phyloP scores from a whole-genome alignment of 768 basidiomycete genomes.

The Amanita muscaria region DNA sequence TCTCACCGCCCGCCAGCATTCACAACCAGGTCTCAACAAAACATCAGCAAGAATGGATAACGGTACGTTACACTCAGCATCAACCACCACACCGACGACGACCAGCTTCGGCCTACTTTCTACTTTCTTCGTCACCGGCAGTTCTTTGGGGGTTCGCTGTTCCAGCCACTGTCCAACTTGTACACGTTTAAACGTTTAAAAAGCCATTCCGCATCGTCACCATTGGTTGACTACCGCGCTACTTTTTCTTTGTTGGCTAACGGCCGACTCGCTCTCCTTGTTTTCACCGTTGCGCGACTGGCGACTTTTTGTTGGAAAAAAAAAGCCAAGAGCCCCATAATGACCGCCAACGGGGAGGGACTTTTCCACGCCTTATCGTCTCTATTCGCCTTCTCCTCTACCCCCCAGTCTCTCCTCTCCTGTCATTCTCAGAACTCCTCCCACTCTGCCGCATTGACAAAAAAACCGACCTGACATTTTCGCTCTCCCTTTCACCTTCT shows the following conservation, averaged over 20 bases:
- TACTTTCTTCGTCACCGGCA: conserved; percentile 23
- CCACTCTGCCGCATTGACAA: conserved; percentile 28
- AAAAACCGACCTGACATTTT: conserved; percentile 32
- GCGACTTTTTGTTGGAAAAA: background rate
- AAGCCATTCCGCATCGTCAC: conserved; percentile 9
- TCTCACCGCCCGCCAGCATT: conserved; percentile 3
- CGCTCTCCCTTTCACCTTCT: conserved; percentile 22
- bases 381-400: conserved; percentile 15
- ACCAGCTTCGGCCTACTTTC: conserved; percentile 37
- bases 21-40: no score
- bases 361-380: conserved; percentile 18
- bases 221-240: conserved; percentile 18
- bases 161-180: no score
- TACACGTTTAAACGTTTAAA: no score
- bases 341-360: no score
- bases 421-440: conserved; percentile 18
- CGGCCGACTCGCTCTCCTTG: conserved; percentile 25
- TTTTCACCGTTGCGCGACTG: conserved; percentile 5
- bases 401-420: conserved; percentile 14
- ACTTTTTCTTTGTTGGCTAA: conserved; percentile 34
- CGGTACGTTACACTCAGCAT: conserved; percentile 82
- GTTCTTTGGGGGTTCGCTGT: conserved; percentile 14
- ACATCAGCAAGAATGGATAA: conserved; percentile 39
- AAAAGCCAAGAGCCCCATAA: no score
- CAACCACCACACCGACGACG: conserved; percentile 65